Conservation (phyloP, 768 basidiomycete genomes). For the Glaciozyma antarctica region DNA sequence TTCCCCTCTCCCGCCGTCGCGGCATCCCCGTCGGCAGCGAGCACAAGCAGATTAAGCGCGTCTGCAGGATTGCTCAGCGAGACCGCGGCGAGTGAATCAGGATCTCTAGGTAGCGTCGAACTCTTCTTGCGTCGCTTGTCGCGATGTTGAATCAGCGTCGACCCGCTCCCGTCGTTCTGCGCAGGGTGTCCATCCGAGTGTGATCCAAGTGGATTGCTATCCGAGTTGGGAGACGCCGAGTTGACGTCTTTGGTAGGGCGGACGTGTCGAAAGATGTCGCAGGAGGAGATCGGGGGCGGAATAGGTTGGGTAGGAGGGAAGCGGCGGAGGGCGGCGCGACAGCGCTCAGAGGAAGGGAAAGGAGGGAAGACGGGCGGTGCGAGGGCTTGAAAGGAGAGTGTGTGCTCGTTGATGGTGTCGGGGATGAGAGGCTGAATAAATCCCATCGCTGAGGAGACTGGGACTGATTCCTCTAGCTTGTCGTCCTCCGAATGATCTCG, state of each 20-base stretch:
- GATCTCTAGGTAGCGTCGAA: neutral
- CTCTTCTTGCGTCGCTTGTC: neutral
- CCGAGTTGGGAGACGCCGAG: neutral
- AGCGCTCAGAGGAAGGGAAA: neutral
- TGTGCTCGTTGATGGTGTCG: neutral
- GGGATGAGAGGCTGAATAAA: neutral
- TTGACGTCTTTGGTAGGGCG: neutral
- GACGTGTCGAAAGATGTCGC: neutral
- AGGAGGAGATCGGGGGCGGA: neutral
- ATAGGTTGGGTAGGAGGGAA: neutral
- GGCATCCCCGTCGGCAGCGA: slow-evolving; percentile 9
- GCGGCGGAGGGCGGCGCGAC: neutral
- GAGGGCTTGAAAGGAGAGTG: neutral
- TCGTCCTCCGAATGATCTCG: neutral
- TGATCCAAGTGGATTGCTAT: neutral
- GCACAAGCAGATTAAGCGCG: slow-evolving; percentile 15
- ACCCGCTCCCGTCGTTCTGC: neutral
- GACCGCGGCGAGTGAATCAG: slow-evolving; percentile 13
- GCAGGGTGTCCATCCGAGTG: neutral
- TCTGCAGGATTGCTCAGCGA: slow-evolving; percentile 20
- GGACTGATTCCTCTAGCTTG: neutral
- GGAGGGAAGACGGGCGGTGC: neutral
- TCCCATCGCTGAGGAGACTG: neutral
- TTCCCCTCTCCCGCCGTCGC: neutral
- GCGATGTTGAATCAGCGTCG: neutral